Conservation (phyloP, 1,284 basidiomycete genomes). For the Schizophyllum commune region DNA sequence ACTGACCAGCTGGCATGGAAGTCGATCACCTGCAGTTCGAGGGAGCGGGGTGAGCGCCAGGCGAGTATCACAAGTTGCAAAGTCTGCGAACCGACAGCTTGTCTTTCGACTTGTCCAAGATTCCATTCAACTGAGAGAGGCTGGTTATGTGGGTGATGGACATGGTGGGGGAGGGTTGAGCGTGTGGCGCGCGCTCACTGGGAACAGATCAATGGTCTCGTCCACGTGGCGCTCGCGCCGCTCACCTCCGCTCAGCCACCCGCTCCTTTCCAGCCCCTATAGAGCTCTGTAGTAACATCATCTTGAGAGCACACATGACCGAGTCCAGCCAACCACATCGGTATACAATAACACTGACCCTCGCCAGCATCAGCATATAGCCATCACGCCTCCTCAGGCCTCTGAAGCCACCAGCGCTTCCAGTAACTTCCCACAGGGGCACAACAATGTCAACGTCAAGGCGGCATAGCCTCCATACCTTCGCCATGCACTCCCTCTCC, state of each 20-base stretch:
- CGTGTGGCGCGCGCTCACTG: neutral
- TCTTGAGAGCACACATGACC: too few relatives aligned
- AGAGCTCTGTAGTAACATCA: too few relatives aligned
- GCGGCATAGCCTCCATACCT: too few relatives aligned
- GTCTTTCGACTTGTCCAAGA: conserved; percentile 50
- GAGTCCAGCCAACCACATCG: too few relatives aligned
- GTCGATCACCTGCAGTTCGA: conserved; percentile 58
- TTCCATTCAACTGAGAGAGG: conserved; percentile 49
- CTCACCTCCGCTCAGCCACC: neutral
- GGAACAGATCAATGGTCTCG: neutral
- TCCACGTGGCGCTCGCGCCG: neutral
- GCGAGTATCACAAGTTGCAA: neutral
- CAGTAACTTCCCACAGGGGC: too few relatives aligned
- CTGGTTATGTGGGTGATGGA: conserved; percentile 56
- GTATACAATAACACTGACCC: too few relatives aligned
- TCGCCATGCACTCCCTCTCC: too few relatives aligned
- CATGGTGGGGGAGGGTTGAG: conserved; percentile 26
- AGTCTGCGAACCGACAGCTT: conserved; percentile 53
- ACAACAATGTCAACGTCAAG: too few relatives aligned
- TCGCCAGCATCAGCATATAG: too few relatives aligned
- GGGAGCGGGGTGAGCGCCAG: neutral
- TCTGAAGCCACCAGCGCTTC: too few relatives aligned
- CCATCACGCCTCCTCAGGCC: too few relatives aligned
- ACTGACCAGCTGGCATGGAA: conserved; percentile 72
- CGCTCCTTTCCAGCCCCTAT: neutral